These are phyloP conservation scores for Ustilaginoidea virens DNA, from an alignment of 2,329 filamentous ascomycete genomes.

Conservation along the genomic window DNA sequence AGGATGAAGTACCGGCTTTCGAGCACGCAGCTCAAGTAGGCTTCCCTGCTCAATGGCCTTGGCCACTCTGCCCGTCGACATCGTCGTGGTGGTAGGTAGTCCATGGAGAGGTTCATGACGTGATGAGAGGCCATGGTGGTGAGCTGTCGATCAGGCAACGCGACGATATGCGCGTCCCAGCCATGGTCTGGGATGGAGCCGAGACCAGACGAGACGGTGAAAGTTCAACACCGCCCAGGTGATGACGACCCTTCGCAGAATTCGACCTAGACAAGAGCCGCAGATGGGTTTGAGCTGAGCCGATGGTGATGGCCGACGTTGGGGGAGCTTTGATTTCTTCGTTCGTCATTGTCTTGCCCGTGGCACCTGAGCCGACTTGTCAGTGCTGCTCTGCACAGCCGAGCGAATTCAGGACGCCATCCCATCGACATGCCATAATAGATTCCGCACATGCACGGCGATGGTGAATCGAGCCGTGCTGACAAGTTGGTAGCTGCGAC, in stretches of 20 bases:
- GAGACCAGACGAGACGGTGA: constrained; percentile 2
- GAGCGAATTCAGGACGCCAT: no score
- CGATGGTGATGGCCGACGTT: no score
- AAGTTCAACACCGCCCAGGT: constrained; percentile 7
- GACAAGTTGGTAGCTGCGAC: no score
- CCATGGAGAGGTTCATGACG: constrained; percentile 50
- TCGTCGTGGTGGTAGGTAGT: constrained; percentile 53
- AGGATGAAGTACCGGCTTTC: constrained; percentile 31
- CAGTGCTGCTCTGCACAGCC: no score
- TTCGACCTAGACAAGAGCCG: constrained; percentile 1
- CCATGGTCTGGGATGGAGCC: constrained; percentile 5
- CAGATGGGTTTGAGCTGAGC: constrained; percentile 1
- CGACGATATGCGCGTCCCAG: constrained; percentile 10
- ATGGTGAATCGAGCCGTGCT: no score
- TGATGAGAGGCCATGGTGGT: constrained; percentile 43
- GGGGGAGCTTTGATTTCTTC: no score
- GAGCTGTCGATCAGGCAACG: constrained; percentile 31
- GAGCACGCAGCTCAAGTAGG: constrained; percentile 39
- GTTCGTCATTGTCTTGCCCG: no score
- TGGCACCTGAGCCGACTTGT: no score
- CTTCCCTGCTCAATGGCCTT: constrained; percentile 46
- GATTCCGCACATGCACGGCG: no score
- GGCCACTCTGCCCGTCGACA: constrained; percentile 44
- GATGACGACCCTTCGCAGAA: constrained; percentile 5
- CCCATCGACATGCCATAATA: no score